Evolutionary conservation across 1,284 basidiomycete genomes (phyloP).

Genomic region (Coniophora puteana): DNA sequence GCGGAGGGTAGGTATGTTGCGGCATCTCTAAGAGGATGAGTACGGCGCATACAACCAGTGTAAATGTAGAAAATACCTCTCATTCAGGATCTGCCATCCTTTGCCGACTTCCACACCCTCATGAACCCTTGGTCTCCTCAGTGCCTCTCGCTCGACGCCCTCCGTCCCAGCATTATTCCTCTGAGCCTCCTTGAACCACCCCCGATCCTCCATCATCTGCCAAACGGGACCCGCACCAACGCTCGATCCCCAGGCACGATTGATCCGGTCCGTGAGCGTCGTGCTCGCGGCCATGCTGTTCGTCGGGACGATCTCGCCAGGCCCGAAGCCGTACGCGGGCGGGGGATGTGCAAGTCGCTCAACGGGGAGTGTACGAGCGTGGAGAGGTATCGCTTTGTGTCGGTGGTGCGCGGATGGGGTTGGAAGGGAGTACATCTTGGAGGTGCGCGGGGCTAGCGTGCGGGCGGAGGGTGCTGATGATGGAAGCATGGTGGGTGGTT

Average conservation of each 20-base stretch:
- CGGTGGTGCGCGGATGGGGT: conserved; percentile 62
- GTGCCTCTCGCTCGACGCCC: conserved; percentile 42
- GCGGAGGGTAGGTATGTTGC: conserved; percentile 54
- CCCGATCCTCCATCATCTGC: conserved; percentile 69
- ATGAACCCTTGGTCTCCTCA: conserved; percentile 58
- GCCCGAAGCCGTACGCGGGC: conserved; percentile 37
- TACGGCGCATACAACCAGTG: neutral
- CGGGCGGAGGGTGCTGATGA: conserved; percentile 18
- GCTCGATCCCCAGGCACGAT: conserved; percentile 66
- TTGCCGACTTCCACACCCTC: conserved; percentile 35
- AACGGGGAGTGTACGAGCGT: conserved; percentile 43
- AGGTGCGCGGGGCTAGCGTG: conserved; percentile 31
- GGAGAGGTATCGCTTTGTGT: conserved; percentile 61
- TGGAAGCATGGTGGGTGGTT: conserved; percentile 21
- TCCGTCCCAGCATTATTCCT: conserved; percentile 23
- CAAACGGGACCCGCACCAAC: conserved; percentile 70
- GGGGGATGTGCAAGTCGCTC: conserved; percentile 53
- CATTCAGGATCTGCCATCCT: conserved; percentile 42
- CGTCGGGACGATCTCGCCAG: conserved; percentile 22
- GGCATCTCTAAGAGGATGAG: conserved; percentile 41
- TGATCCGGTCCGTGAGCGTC: conserved; percentile 34
- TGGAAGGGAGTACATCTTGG: conserved; percentile 51
- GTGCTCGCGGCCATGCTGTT: conserved; percentile 32
- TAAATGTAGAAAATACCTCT: conserved; percentile 41
- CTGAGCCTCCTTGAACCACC: conserved; percentile 68